Conservation (phyloP, 2,329 filamentous ascomycete genomes). For the Arachnomyces sp. region DNA sequence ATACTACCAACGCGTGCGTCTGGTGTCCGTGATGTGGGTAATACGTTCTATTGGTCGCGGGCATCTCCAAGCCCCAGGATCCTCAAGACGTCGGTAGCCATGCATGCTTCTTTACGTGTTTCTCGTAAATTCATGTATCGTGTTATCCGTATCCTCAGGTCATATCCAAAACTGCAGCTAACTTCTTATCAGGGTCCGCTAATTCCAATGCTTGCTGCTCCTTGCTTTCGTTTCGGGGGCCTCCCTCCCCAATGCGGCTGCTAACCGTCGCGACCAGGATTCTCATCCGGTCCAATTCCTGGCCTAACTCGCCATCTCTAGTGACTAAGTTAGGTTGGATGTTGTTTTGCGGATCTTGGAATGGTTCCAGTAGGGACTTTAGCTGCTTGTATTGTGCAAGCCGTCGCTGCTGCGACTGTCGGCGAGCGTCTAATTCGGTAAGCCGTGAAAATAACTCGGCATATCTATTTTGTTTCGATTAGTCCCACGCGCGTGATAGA, state of each 20-base stretch:
- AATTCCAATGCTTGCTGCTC: constrained; percentile 10
- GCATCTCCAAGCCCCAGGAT: no score
- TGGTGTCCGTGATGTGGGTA: no score
- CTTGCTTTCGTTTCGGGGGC: constrained; percentile 11
- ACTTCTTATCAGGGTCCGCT: constrained; percentile 16
- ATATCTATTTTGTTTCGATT: constrained; percentile 24
- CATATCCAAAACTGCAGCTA: constrained; percentile 32
- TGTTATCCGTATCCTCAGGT: constrained; percentile 16
- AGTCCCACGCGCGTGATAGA: constrained; percentile 11
- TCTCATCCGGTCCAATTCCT: constrained; percentile 43
- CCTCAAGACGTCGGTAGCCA: no score
- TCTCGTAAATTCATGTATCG: no score
- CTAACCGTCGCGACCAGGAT: constrained; percentile 38
- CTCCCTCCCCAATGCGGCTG: constrained; percentile 27
- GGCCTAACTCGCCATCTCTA: constrained; percentile 41
- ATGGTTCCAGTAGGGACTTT: constrained; percentile 40
- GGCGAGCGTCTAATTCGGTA: constrained; percentile 36
- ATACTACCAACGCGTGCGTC: no score
- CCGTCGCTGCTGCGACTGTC: constrained; percentile 38
- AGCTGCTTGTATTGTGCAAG: constrained; percentile 41
- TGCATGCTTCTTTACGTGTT: no score
- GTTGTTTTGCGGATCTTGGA: constrained; percentile 40
- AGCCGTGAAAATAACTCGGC: constrained; percentile 35
- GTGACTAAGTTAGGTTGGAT: constrained; percentile 49
- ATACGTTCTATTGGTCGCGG: no score